Base-by-base conservation (phyloP, 2,329 filamentous ascomycete species). In the Colletotrichum paranaense region DNA sequence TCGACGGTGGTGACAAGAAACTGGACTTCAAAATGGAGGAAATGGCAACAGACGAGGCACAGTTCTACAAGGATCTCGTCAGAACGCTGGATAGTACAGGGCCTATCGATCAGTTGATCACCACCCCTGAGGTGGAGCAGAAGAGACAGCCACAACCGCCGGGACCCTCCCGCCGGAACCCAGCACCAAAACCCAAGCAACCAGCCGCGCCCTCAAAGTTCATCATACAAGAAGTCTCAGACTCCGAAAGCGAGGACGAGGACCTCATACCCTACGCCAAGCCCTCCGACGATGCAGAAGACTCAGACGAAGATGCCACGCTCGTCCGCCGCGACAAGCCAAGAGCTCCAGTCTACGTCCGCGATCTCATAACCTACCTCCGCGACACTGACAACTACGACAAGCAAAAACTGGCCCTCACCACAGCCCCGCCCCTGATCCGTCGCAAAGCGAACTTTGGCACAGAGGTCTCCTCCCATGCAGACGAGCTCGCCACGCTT, bases 231-330 rank as follows among this genome's bases (percentile, higher is more conserved):
- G 93, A 95, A 78, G 80, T 95, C 11, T 86, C 88, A 28, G 88
- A 89, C 11, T 88, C 88, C 2, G 88, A 89, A 1, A 87, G 87
- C 9, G 91, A 92, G 58, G 89, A 91, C 38, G 90, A 92, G 19
- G 93, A 94, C 73, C 85, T 98, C 1, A 86, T 91, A 2, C 90
- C 94, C 1, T 98, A 98, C 77, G 89, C 90, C 16, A 98, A 98
- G 80, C 94, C 94, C 0, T 94, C 95, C 78, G 95, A 94, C 1
- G 97, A 99, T 76, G 89, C 91, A 0, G 94, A 97, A 79, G 97
- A 99, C 79, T 96, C 95, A 0, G 95, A 98, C 70, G 95, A 98
- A 49, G 97, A 99, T 77, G 92, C 97, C 5, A 97, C 95, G 0
- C 86, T 98, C 22, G 89, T 98, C 60, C 92, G 93, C 70, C 90